Evolutionary conservation across 495 filamentous ascomycete species (phyloP).

Genomic region (Penicillium pancosmium): DNA sequence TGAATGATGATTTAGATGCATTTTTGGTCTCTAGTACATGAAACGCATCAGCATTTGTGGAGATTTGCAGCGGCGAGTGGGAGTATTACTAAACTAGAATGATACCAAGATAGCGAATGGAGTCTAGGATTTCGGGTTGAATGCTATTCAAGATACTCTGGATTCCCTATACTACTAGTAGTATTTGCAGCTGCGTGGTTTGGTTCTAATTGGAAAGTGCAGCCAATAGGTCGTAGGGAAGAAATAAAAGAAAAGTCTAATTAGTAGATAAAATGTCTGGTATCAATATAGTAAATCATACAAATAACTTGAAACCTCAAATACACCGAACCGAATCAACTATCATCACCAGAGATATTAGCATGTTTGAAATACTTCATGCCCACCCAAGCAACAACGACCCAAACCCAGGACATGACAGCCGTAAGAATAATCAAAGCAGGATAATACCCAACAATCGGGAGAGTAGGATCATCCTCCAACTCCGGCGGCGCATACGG

Average conservation of each 20-base stretch:
- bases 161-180: too few species aligned
- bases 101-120: neutral
- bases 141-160: neutral
- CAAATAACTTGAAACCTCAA: neutral
- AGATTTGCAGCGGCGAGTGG: neutral
- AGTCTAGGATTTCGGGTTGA: neutral
- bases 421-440: conserved; percentile 88
- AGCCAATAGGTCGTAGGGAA: too few species aligned
- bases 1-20: neutral
- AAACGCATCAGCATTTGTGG: conserved; percentile 5
- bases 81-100: neutral
- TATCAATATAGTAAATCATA: conserved; percentile 1
- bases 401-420: conserved; percentile 99
- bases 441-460: conserved; percentile 96
- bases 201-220: too few species aligned
- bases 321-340: conserved; percentile 27
- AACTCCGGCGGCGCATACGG: conserved; percentile 91
- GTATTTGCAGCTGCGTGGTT: too few species aligned
- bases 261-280: neutral
- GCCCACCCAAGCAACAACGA: conserved; percentile 92
- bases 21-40: conserved; percentile 2
- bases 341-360: conserved; percentile 70
- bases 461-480: conserved; percentile 89
- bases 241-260: too few species aligned
- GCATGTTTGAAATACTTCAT: conserved; percentile 99